Percentiles rank a stretch among this genome's conserved stretches.
Conservation (phyloP, 257 asterid genomes). For the Anisodus tanguticus region DNA sequence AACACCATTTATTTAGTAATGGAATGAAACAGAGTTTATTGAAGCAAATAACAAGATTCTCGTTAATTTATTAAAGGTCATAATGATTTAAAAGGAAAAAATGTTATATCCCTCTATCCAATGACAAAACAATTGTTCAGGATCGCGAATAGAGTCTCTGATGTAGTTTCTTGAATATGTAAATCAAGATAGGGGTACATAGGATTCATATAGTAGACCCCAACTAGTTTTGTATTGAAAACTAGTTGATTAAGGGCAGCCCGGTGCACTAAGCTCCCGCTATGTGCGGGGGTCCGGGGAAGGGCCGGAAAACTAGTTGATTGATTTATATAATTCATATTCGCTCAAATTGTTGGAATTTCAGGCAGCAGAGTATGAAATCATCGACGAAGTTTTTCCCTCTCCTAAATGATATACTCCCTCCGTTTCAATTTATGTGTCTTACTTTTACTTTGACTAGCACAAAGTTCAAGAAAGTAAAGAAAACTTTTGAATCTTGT, state of each 20-base stretch:
- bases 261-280: too few relatives aligned
- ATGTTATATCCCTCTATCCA: not conserved
- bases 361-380: not conserved
- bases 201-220: not conserved
- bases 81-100: not conserved
- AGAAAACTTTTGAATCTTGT: too few relatives aligned
- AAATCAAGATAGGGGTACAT: not conserved
- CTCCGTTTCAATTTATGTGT: too few relatives aligned
- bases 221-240: not conserved
- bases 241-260: too few relatives aligned
- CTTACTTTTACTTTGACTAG: too few relatives aligned
- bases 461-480: too few relatives aligned
- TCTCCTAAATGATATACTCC: too few relatives aligned
- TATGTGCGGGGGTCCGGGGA: too few relatives aligned
- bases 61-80: not conserved
- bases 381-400: not conserved
- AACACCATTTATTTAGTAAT: not conserved
- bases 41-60: not conserved
- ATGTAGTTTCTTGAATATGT: not conserved
- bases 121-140: not conserved
- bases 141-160: not conserved
- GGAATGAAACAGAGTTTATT: not conserved
- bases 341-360: not conserved
- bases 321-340: not conserved
- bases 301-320: not conserved